These are phyloP conservation scores for Lasiosphaeris hirsuta DNA, from an alignment of 495 filamentous ascomycete genomes.

Conservation along the genomic window DNA sequence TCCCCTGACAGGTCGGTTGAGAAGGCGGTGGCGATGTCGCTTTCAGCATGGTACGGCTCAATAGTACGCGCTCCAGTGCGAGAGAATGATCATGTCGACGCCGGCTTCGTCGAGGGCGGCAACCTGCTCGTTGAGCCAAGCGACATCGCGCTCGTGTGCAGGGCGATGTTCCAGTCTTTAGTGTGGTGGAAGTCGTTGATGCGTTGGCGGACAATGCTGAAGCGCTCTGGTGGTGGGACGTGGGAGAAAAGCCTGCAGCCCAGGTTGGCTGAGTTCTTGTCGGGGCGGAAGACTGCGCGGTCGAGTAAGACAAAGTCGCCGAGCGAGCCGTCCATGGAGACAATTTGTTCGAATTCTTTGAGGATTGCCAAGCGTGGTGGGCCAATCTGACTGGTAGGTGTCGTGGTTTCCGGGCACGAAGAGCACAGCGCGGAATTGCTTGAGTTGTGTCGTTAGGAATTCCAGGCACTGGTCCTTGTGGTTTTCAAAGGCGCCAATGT, in stretches of 20 bases:
- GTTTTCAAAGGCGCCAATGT: slow-evolving; percentile 48
- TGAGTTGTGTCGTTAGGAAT: slow-evolving; percentile 47
- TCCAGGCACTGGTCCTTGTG: slow-evolving; percentile 37
- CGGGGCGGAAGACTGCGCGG: not conserved
- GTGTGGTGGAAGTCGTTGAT: slow-evolving; percentile 5
- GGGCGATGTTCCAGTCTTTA: not conserved
- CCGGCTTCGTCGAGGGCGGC: not conserved
- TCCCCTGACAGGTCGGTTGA: slow-evolving; percentile 2
- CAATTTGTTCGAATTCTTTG: slow-evolving; percentile 20
- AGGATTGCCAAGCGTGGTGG: slow-evolving; percentile 21
- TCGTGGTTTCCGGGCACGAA: slow-evolving; percentile 58
- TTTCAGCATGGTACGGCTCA: not conserved
- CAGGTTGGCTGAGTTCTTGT: not conserved
- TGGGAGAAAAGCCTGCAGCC: slow-evolving; percentile 12
- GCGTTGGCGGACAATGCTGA: not conserved
- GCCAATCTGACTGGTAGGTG: slow-evolving; percentile 46
- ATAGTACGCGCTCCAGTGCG: slow-evolving; percentile 1
- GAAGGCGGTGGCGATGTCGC: not conserved
- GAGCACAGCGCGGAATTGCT: slow-evolving; percentile 46
- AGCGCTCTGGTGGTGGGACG: not conserved
- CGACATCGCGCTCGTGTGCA: slow-evolving; percentile 2
- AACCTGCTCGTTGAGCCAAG: slow-evolving; percentile 10
- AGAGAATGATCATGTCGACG: not conserved
- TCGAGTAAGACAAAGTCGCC: slow-evolving; percentile 3
- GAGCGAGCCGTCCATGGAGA: slow-evolving; percentile 5